Evolutionary conservation across 1,284 basidiomycete genomes (phyloP).

Genomic region (Ceratobasidium sp.): DNA sequence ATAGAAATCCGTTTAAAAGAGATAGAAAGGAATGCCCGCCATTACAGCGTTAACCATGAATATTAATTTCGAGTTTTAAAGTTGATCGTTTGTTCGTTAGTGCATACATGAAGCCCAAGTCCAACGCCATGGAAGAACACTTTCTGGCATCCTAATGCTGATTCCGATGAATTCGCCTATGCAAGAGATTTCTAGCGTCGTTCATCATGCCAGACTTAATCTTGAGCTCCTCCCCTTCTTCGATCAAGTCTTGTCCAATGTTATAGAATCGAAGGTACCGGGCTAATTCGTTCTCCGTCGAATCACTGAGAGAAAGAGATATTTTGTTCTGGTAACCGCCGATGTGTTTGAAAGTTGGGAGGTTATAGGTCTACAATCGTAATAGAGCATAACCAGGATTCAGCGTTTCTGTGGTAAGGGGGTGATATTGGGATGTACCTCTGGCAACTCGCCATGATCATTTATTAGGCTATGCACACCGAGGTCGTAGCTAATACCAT

Average conservation of each 20-base stretch:
- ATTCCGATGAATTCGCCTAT: no score
- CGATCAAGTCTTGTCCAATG: slow-evolving; percentile 5
- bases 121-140: no score
- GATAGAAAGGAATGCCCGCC: no score
- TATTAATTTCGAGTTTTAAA: no score
- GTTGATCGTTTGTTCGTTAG: no score
- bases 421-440: not conserved
- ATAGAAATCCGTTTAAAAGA: no score
- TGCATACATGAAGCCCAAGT: no score
- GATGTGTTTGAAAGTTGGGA: not conserved
- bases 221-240: not conserved
- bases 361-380: not conserved
- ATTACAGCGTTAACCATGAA: no score
- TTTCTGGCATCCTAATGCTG: no score
- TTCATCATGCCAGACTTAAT: not conserved
- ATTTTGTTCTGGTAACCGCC: not conserved
- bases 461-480: not conserved
- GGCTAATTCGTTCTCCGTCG: not conserved
- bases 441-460: slow-evolving; percentile 11
- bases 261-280: slow-evolving; percentile 11
- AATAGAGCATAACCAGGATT: not conserved
- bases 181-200: not conserved
- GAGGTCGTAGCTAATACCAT: not conserved
- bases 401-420: not conserved
- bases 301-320: not conserved